Conservation (phyloP, 1,139 yeast genomes). For the Taphrina wiesneri region DNA sequence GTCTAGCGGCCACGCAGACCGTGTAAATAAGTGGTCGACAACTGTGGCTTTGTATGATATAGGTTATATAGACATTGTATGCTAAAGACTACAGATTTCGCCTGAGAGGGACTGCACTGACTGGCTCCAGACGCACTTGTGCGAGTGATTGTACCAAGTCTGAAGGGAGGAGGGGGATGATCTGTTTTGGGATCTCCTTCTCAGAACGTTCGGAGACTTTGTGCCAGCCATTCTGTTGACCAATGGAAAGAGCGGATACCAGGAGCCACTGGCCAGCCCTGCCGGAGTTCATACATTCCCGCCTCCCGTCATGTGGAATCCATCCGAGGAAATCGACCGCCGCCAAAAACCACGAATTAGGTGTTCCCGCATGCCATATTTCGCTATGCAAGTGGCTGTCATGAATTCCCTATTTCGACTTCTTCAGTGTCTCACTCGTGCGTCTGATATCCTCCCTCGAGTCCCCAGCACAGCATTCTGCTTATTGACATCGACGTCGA, state of each 20-base stretch:
- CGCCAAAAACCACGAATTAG: background rate
- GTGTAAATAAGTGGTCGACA: background rate
- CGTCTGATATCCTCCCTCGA: background rate
- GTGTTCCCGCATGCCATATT: background rate
- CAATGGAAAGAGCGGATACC: background rate
- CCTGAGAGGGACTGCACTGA: too few species aligned
- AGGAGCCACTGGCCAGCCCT: background rate
- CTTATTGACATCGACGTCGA: background rate
- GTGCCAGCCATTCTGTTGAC: background rate
- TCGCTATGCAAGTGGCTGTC: constrained; percentile 5
- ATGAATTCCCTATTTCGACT: constrained; percentile 4
- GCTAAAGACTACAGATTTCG: too few species aligned
- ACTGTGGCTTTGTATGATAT: background rate
- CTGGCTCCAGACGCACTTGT: background rate
- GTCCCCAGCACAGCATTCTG: background rate
- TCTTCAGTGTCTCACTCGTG: constrained; percentile 14
- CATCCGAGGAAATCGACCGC: background rate
- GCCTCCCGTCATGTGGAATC: background rate
- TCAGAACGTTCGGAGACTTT: background rate
- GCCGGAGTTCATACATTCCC: background rate
- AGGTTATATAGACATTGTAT: background rate
- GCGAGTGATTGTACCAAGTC: background rate
- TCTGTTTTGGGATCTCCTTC: background rate
- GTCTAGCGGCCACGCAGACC: background rate
- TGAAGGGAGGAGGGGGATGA: background rate